These are phyloP conservation scores for Ophiostoma novo-ulmi DNA, from an alignment of 2,329 filamentous ascomycete species.

Conservation along the genomic window DNA sequence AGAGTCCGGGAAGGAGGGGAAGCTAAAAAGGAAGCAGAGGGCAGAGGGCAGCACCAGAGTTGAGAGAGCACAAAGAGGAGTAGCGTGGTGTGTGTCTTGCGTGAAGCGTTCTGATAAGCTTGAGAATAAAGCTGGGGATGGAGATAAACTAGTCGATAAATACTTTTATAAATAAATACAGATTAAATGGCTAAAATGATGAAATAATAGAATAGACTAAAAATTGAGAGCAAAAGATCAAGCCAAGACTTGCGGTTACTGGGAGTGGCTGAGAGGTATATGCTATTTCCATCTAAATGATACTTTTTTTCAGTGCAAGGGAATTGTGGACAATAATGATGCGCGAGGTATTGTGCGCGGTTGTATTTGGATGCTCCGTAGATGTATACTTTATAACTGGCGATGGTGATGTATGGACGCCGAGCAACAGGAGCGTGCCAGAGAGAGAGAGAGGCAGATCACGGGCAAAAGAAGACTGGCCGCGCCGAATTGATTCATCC, in stretches of 20 bases:
- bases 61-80: not conserved
- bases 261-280: not conserved
- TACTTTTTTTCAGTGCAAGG: not conserved
- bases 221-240: not conserved
- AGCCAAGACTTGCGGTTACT: not conserved
- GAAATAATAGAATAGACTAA: conserved; percentile 8
- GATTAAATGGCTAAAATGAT: not conserved
- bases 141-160: not conserved
- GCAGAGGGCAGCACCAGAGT: not conserved
- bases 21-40: conserved; percentile 1
- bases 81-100: not conserved
- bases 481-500: too few relatives aligned
- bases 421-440: not conserved
- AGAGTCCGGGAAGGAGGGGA: conserved; percentile 15
- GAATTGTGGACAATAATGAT: not conserved
- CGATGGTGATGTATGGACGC: not conserved
- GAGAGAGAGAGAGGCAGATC: too few relatives aligned
- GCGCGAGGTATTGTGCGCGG: not conserved
- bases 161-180: not conserved
- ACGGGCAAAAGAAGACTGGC: too few relatives aligned
- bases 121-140: conserved; percentile 5
- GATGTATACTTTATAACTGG: not conserved
- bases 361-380: not conserved
- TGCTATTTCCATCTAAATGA: not conserved
- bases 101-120: conserved; percentile 9